Percentiles rank a stretch among this genome's conserved stretches.
Evolutionary conservation across 176 grass and related monocot species (phyloP).

Genomic region (Zoysia pacifica): DNA sequence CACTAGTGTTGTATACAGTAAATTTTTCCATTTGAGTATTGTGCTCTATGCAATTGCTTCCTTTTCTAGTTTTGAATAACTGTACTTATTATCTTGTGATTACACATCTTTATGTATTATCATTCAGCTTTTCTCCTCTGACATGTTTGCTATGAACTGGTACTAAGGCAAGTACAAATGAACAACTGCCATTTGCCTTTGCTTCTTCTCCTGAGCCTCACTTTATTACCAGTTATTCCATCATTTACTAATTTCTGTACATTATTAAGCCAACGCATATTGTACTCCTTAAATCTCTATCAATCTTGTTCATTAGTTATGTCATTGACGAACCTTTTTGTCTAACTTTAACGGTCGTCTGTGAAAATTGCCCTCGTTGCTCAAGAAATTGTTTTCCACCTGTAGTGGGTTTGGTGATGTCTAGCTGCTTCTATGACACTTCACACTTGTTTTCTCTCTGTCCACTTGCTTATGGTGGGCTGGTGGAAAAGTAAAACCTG

Average conservation of each 20-base stretch:
- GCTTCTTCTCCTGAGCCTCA: slow-evolving; percentile 17
- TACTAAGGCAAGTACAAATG: slow-evolving; percentile 37
- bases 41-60: background rate
- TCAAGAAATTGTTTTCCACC: slow-evolving; percentile 13
- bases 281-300: slow-evolving; percentile 1
- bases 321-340: slow-evolving; percentile 1
- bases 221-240: slow-evolving; percentile 31
- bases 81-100: slow-evolving; percentile 10
- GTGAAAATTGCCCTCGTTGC: slow-evolving; percentile 18
- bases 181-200: slow-evolving; percentile 36
- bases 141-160: slow-evolving; percentile 33
- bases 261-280: slow-evolving; percentile 7
- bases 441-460: background rate
- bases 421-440: slow-evolving; percentile 6
- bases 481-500: slow-evolving; percentile 31
- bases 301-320: background rate
- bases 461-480: slow-evolving; percentile 30
- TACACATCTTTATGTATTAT: background rate
- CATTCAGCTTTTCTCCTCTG: slow-evolving; percentile 24
- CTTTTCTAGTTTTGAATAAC: background rate
- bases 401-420: slow-evolving; percentile 19
- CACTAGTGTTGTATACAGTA: background rate
- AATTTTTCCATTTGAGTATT: background rate
- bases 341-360: slow-evolving; percentile 3
- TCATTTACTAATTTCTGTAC: slow-evolving; percentile 19